phyloP scores from a whole-genome alignment of 345 rosid species.

The Zanthoxylum bungeanum region DNA sequence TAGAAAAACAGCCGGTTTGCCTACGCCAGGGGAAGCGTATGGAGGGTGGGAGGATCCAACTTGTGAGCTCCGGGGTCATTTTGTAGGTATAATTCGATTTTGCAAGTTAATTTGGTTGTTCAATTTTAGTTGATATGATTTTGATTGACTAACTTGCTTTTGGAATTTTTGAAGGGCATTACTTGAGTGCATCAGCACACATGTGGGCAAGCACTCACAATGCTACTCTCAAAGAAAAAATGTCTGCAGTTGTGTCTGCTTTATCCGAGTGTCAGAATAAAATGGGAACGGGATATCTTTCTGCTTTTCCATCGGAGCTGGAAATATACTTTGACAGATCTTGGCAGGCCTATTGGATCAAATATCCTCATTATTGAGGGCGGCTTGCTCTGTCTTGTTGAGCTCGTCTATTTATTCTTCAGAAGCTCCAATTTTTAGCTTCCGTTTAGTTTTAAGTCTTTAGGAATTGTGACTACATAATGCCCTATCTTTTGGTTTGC shows the following conservation, averaged over 20 bases:
- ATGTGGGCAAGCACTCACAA: conserved; percentile 62
- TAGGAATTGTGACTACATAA: background rate
- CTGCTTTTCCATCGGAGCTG: conserved; percentile 52
- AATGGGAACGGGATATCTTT: conserved; percentile 51
- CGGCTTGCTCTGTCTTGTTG: background rate
- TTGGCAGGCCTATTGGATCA: background rate
- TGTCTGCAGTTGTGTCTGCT: conserved; percentile 40
- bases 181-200: conserved; percentile 52
- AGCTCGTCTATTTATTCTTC: background rate
- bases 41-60: conserved; percentile 48
- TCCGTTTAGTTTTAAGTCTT: background rate
- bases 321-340: conserved; percentile 31
- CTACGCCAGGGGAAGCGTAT: conserved; percentile 37
- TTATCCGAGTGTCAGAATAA: conserved; percentile 44
- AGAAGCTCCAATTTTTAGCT: background rate
- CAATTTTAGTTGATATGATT: background rate
- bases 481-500: background rate
- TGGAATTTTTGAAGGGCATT: conserved; percentile 43
- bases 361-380: background rate
- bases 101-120: background rate
- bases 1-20: conserved; percentile 41
- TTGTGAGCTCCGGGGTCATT: conserved; percentile 46
- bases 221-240: conserved; percentile 33
- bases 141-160: background rate
- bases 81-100: conserved; percentile 27